Evolutionary conservation across 768 basidiomycete species (phyloP).

Genomic region (Xerocomellus chrysenteron): DNA sequence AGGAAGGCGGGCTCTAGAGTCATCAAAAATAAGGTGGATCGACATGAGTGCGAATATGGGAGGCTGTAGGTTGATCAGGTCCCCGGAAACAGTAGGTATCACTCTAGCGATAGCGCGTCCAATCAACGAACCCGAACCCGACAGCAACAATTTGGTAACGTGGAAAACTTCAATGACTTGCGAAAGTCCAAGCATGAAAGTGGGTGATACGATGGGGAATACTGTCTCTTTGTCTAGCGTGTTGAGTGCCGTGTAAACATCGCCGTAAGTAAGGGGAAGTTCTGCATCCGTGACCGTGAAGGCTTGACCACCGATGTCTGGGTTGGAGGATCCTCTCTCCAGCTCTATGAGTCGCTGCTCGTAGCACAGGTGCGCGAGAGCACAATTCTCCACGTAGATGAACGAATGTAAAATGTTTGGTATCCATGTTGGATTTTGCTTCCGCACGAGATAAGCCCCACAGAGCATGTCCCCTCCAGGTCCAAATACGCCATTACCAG

Average conservation of each 20-base stretch:
- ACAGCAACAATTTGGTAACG: constrained; percentile 43
- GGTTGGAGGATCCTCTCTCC: constrained; percentile 39
- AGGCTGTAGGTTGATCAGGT: constrained; percentile 57
- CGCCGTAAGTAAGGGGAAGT: constrained; percentile 59
- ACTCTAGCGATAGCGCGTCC: constrained; percentile 34
- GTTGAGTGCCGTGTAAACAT: constrained; percentile 54
- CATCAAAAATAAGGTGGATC: constrained; percentile 61
- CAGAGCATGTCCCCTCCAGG: constrained; percentile 71
- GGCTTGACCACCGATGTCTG: constrained; percentile 73
- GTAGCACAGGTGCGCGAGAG: constrained; percentile 68
- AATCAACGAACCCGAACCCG: constrained; percentile 29
- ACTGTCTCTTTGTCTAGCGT: constrained; percentile 56
- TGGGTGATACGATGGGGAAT: constrained; percentile 59
- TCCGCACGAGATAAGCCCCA: constrained; percentile 60
- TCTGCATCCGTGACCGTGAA: constrained; percentile 69
- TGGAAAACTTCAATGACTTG: constrained; percentile 58
- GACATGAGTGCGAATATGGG: constrained; percentile 52
- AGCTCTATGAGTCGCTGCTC: constrained; percentile 67
- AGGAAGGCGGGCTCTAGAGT: constrained; percentile 58
- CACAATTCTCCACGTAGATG: constrained; percentile 75
- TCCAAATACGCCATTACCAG: constrained; percentile 75
- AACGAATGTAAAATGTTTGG: constrained; percentile 58
- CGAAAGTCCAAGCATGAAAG: constrained; percentile 62
- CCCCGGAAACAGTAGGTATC: constrained; percentile 48
- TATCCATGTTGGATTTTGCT: constrained; percentile 64